Conservation (phyloP, 2,329 filamentous ascomycete genomes). For the Cytospora chrysosperma region DNA sequence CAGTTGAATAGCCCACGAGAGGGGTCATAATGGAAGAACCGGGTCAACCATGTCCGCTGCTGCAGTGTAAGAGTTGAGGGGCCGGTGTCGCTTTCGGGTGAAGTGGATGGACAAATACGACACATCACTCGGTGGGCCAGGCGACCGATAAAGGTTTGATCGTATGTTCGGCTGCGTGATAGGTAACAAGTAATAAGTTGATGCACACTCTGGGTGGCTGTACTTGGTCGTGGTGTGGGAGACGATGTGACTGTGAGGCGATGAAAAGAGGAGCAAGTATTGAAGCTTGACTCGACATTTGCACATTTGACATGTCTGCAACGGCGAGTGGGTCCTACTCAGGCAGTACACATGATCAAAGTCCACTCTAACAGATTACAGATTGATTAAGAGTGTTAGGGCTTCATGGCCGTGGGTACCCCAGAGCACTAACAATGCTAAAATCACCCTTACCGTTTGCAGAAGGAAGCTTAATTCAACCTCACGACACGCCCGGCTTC, state of each 20-base stretch:
- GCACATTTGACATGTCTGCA: too few relatives aligned
- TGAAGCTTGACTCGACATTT: too few relatives aligned
- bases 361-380: too few relatives aligned
- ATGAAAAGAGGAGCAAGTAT: neutral
- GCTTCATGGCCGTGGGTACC: neutral
- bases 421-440: conserved; percentile 12
- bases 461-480: conserved; percentile 15
- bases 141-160: neutral
- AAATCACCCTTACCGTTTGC: neutral
- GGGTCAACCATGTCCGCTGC: too few relatives aligned
- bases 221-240: neutral
- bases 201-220: neutral
- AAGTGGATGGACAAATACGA: neutral
- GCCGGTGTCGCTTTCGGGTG: neutral
- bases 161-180: neutral
- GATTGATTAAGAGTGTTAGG: neutral
- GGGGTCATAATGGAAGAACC: too few relatives aligned
- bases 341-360: neutral
- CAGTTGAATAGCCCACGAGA: too few relatives aligned
- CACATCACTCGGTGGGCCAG: too few relatives aligned
- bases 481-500: neutral
- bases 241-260: neutral
- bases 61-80: neutral
- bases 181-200: neutral
- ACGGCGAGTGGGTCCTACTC: neutral